Conservation (phyloP, 208 protist species). For the Acanthamoeba castellanii region DNA sequence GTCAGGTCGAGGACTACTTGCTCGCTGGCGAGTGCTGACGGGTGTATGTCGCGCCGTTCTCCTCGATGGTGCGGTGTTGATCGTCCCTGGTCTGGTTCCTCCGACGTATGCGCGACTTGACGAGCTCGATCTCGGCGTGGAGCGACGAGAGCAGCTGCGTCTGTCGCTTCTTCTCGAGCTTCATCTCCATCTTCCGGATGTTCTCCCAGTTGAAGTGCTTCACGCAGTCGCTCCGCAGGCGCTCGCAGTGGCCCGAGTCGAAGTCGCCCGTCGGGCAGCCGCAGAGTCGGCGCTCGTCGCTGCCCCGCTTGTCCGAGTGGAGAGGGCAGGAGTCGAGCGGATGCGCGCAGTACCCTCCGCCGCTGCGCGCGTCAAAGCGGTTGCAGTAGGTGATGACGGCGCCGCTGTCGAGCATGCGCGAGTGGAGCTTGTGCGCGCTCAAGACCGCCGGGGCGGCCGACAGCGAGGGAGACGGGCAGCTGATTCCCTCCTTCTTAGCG, state of each 20-base stretch:
- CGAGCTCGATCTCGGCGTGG: background rate
- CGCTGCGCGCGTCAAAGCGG: background rate
- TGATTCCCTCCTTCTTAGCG: background rate
- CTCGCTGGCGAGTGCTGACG: background rate
- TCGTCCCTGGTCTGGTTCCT: background rate
- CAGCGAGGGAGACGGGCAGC: no score
- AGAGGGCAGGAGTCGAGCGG: background rate
- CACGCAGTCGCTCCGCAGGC: background rate
- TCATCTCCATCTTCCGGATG: conserved; percentile 25
- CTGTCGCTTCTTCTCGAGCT: conserved; percentile 18
- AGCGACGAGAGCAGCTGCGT: background rate
- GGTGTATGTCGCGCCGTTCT: background rate
- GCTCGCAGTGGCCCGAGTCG: background rate
- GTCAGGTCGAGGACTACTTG: background rate
- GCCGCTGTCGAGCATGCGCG: background rate
- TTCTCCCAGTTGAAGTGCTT: conserved; percentile 41
- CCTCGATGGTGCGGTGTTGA: conserved; percentile 17
- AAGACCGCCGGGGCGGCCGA: background rate
- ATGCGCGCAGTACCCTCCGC: background rate
- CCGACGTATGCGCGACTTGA: background rate
- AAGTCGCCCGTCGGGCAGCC: conserved; percentile 34
- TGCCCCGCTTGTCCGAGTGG: background rate
- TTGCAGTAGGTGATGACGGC: background rate
- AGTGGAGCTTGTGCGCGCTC: background rate
- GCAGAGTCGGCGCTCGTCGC: background rate